Evolutionary conservation across 1,284 basidiomycete species (phyloP), one percentile per base, ranked within the genome.

Genomic region (Laetiporus sulphureus): DNA sequence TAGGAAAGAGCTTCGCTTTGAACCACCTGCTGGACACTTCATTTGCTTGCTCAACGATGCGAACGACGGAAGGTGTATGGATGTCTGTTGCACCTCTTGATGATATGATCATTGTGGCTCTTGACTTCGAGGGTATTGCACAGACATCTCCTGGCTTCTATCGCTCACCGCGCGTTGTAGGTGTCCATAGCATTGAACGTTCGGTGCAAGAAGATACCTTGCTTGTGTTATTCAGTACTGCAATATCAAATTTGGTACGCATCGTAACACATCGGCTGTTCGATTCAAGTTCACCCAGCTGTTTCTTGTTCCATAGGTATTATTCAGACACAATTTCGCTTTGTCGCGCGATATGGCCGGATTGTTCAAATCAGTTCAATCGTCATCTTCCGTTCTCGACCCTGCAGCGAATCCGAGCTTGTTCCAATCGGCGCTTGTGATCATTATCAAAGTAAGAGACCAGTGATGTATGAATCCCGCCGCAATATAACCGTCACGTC

Each of bases 21-120:
- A 82, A 82, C 34, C 79, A 82, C 51, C 63, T 82, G 18, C 71
- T 67, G 0, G 78, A 81, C 47, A 77, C 79, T 0, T 80, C 78
- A 0, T 82, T 82, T 48, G 76, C 78, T 20, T 79, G 79, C 1
- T 77, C 73, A 4, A 79, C 79, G 0, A 79, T 82, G 76, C 62
- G 78, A 16, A 81, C 77, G 1, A 82, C 73, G 49, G 79, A 82
- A 60, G 78, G 78, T 1, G 75, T 79, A 1, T 81, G 79, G 79
- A 74, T 82, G 69, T 78, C 79, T 0, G 74, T 75, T 3, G 79
- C 79, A 2, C 79, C 79, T 0, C 80, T 77, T 0, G 62, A 71
- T 30, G 68, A 75, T 21, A 54, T 59, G 0, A 56, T 82, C 16
- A 63, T 81, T 8, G 77, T 82, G 5, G 71, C 78, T 0, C 63